These are phyloP conservation scores for Apiospora arundinis DNA, from an alignment of 2,329 filamentous ascomycete genomes.

Conservation along the genomic window DNA sequence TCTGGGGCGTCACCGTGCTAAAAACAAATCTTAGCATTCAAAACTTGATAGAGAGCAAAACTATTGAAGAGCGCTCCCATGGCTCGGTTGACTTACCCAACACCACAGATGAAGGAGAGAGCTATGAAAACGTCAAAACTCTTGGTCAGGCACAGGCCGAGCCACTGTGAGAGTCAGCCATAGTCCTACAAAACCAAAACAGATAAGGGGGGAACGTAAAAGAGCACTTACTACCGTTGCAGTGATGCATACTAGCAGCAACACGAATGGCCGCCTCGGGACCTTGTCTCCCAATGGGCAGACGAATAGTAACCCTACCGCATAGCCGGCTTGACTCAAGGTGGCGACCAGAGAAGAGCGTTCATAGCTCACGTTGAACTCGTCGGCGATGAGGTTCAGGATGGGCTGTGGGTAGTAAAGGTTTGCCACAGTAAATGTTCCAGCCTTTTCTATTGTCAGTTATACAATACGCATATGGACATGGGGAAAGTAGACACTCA, in stretches of 20 bases:
- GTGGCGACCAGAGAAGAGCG: conserved; percentile 65
- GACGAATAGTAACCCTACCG: conserved; percentile 67
- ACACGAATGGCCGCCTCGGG: conserved; percentile 65
- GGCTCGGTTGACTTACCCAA: conserved; percentile 36
- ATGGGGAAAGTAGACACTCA: conserved; percentile 33
- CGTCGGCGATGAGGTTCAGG: conserved; percentile 66
- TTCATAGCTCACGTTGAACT: conserved; percentile 69
- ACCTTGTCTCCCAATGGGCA: conserved; percentile 70
- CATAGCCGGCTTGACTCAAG: conserved; percentile 73
- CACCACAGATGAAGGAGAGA: conserved; percentile 66
- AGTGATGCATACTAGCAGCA: conserved; percentile 65
- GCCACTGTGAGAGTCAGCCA: conserved; percentile 45
- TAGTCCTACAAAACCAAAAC: background rate
- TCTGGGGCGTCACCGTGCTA: conserved; percentile 48
- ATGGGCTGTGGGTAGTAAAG: conserved; percentile 75
- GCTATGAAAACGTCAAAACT: conserved; percentile 64
- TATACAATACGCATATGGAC: no score
- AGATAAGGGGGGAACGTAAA: background rate
- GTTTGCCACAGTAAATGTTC: conserved; percentile 71
- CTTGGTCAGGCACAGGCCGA: conserved; percentile 67
- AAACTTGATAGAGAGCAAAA: no score
- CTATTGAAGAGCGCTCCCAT: conserved; percentile 65
- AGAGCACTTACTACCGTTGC: conserved; percentile 60
- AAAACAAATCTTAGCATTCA: background rate
- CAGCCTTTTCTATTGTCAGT: conserved; percentile 36